Evolutionary conservation across 768 basidiomycete genomes (phyloP), one percentile per base, ranked within the genome.

Genomic region (Jaapia argillacea): DNA sequence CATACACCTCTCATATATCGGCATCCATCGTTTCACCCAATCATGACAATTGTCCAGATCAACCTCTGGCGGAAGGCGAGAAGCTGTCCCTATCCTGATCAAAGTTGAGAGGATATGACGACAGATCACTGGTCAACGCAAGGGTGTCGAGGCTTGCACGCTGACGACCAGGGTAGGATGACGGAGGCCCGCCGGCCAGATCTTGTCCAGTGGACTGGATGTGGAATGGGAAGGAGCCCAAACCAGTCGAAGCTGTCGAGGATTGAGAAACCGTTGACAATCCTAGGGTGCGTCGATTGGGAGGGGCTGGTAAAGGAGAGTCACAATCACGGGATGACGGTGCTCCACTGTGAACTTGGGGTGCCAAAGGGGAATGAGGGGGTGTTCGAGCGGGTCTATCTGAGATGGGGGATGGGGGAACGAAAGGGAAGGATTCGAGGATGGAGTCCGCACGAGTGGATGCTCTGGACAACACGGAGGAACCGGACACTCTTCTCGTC

Each of bases 331-430:
- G 6, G 31, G 39, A 41, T 47, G 33, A 31, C 45, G 18, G 38
- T 31, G 43, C 18, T 45, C 41, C 33, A 45, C 49, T 43, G 47
- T 43, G 39, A 51, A 31, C 31, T 41, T 28, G 26, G 58, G 81
- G 76, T 22, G 63, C 69, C 16, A 84, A 65, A 5, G 86, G 85
- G 6, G 85, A 87, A 45, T 78, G 77, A 27, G 82, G 81, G 4
- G 84, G 84, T 3, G 83, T 79, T 48, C 85, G 70, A 52, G 79
- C 65, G 6, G 85, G 86, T 42, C 81, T 70, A 51, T 85, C 77
- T n/a, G 85, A 87, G 46, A 90, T 88, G 4, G 88, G 88, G 5
- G 86, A 88, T 1, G 88, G 88, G 20, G 88, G 88, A 6, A 91
- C 86, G 57, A 91, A 89, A 26, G 85, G 85, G 70, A 91, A 91